Percentiles rank a stretch among this genome's conserved stretches.
phyloP scores from a whole-genome alignment of 2,329 filamentous ascomycete species.

The Cytospora chrysosperma region DNA sequence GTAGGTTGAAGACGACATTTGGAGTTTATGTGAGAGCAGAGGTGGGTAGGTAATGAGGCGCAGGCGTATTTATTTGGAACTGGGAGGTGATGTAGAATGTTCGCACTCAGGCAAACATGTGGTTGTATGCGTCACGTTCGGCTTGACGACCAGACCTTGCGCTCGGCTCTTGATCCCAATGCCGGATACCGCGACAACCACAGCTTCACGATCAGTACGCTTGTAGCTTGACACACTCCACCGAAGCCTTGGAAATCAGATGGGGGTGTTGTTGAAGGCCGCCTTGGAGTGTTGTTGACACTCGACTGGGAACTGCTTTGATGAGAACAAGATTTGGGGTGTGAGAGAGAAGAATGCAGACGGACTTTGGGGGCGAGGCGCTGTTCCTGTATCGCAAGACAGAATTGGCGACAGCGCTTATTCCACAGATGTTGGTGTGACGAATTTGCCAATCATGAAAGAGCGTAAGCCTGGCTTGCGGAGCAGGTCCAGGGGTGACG shows the following conservation, averaged over 20 bases:
- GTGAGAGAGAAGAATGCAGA: slow-evolving; percentile 12
- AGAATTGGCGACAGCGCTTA: slow-evolving; percentile 25
- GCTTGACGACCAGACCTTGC: slow-evolving; percentile 5
- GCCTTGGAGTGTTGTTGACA: slow-evolving; percentile 8
- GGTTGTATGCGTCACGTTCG: slow-evolving; percentile 15
- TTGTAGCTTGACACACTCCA: slow-evolving; percentile 4
- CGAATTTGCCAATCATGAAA: slow-evolving; percentile 22
- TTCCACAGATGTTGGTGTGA: slow-evolving; percentile 23
- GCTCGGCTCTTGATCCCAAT: neutral
- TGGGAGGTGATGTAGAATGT: slow-evolving; percentile 15
- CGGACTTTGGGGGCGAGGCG: slow-evolving; percentile 24
- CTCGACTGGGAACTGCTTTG: slow-evolving; percentile 9
- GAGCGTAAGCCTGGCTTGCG: slow-evolving; percentile 11
- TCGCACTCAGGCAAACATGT: slow-evolving; percentile 16
- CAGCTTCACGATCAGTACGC: neutral
- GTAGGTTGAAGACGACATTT: slow-evolving; percentile 24
- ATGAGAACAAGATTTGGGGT: slow-evolving; percentile 14
- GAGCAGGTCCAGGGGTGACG: slow-evolving; percentile 13
- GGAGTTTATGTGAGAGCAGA: slow-evolving; percentile 27
- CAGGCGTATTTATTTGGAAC: slow-evolving; percentile 18
- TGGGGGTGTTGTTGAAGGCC: slow-evolving; percentile 3
- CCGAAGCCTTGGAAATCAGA: neutral
- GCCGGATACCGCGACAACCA: slow-evolving; percentile 9
- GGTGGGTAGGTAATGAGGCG: slow-evolving; percentile 18
- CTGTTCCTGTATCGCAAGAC: slow-evolving; percentile 20